Base-by-base conservation (phyloP, 2,329 filamentous ascomycete species). In the Zymoseptoria brevis region DNA sequence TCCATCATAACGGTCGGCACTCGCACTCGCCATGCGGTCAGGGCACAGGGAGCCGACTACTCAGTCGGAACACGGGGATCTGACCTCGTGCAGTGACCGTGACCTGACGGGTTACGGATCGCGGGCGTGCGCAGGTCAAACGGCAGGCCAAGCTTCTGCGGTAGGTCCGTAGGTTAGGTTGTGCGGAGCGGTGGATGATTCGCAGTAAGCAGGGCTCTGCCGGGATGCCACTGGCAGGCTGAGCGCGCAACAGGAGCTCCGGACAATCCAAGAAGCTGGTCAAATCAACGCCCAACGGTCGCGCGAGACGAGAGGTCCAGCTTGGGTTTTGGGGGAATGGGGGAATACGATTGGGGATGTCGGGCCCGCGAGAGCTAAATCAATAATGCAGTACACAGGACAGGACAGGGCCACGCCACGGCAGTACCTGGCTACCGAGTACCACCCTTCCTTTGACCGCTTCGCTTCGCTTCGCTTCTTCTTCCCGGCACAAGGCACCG, bases 1-100 rank as follows among this genome's bases (percentile, higher is more conserved):
- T 68, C 66, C 66, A 68, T 53, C 35, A 45, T 67, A 55, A 57
- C 54, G 57, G 57, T 56, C 58, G 60, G 60, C 56, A 56, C 58
- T 54, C 54, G 53, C 57, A 59, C 58, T 55, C 56, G 59, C 62
- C 64, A 66, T 66, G 64, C 64, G 64, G 59, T 65, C 63, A 62
- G 61, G 59, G 60, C 61, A 53, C 50, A 19, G 50, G 56, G 58
- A 57, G 57, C 50, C 57, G 58, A 54, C 60, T 56, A 62, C 63
- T 22, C 50, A 19, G 59, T 62, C 57, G 56, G 61, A 54, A 53
- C 61, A 62, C 59, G 62, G 62, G 65, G 63, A 65, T 62, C 58
- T 53, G 57, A 51, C 59, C 45, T 56, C 50, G 55, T 50, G 58
- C 55, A 57, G 45, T 35, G 50, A 45, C 51, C 35, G 21, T 22